A percentile compares a stretch with the other conserved stretches of the same genome.
These are phyloP conservation scores for Mucor ambiguus DNA, from an alignment of 371 early-diverging fungal genomes.

Conservation along the genomic window DNA sequence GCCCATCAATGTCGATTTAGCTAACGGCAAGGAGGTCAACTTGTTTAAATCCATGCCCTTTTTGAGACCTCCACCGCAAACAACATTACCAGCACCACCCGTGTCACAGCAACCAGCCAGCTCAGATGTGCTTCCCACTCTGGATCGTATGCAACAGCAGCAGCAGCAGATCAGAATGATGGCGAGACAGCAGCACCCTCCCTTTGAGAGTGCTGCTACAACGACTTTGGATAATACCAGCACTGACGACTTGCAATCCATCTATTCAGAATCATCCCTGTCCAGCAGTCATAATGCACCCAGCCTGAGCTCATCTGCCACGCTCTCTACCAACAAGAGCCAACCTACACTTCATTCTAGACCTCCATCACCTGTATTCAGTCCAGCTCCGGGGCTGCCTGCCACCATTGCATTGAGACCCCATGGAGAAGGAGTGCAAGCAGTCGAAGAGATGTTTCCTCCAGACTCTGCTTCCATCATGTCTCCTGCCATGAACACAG, in stretches of 20 bases:
- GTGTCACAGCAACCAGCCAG: constrained; percentile 1
- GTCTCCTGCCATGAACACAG: constrained; percentile 43
- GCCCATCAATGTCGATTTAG: constrained; percentile 29
- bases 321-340: constrained; percentile 26
- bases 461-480: constrained; percentile 16
- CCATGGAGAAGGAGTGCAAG: constrained; percentile 16
- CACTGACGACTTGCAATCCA: constrained; percentile 26
- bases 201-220: neutral
- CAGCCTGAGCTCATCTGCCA: constrained; percentile 37
- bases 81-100: constrained; percentile 4
- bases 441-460: constrained; percentile 33
- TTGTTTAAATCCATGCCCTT: neutral
- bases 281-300: constrained; percentile 33
- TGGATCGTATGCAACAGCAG: neutral
- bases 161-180: neutral
- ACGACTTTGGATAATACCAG: neutral
- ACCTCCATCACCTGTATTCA: constrained; percentile 41
- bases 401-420: constrained; percentile 34
- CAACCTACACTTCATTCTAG: constrained; percentile 32
- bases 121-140: constrained; percentile 22
- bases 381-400: constrained; percentile 43
- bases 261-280: constrained; percentile 30
- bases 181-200: neutral
- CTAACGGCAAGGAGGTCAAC: constrained; percentile 20
- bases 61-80: neutral